Conservation (phyloP, 139 green algal genomes). For the Chara braunii region DNA sequence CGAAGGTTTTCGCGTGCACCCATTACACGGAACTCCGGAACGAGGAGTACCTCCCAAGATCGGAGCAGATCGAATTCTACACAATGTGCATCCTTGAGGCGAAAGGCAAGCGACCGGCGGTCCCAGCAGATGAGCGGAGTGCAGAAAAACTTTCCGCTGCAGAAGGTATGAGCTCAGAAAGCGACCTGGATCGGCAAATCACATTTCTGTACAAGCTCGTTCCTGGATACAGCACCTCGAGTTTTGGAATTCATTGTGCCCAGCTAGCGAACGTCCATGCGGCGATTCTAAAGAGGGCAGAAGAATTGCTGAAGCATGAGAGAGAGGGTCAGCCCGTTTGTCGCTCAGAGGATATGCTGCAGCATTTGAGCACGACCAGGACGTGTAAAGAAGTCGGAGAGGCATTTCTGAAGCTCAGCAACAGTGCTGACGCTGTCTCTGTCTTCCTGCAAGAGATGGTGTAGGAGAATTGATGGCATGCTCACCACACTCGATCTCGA, state of each 20-base stretch:
- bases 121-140: neutral
- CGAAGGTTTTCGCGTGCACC: conserved; percentile 34
- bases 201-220: neutral
- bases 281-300: no score
- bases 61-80: conserved; percentile 10
- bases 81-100: conserved; percentile 19
- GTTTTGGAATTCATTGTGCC: neutral
- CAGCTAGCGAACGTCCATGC: no score
- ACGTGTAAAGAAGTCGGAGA: no score
- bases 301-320: no score
- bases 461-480: no score
- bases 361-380: no score
- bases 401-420: no score
- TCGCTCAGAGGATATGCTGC: no score
- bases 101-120: neutral
- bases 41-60: conserved; percentile 8
- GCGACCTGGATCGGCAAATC: neutral
- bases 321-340: no score
- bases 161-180: neutral
- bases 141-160: neutral
- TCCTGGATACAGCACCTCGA: neutral
- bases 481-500: no score
- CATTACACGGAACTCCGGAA: conserved; percentile 35
- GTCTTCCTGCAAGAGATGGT: no score
- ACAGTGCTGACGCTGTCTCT: no score